These are phyloP conservation scores for Coemansia sp. DNA, from an alignment of 192 early-diverging fungal genomes.

Conservation along the genomic window DNA sequence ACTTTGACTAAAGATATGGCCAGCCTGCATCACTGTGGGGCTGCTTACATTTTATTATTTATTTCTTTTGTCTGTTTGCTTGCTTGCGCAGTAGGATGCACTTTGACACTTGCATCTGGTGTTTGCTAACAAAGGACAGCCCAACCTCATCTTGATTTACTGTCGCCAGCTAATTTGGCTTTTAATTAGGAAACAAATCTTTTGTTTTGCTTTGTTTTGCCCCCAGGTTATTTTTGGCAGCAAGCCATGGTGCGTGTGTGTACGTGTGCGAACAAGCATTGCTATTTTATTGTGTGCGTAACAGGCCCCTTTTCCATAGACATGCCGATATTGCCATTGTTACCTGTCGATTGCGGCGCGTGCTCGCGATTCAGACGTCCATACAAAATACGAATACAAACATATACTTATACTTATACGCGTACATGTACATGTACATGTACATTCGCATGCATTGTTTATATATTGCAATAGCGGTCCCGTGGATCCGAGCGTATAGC, in stretches of 20 bases:
- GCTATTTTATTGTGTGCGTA: neutral
- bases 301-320: too few species aligned
- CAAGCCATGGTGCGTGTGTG: neutral
- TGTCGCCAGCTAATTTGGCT: neutral
- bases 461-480: constrained; percentile 7
- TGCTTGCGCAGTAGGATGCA: neutral
- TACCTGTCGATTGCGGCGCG: neutral
- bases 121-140: neutral
- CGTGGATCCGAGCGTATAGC: constrained; percentile 1
- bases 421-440: too few species aligned
- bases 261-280: neutral
- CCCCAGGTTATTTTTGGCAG: neutral
- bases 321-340: too few species aligned
- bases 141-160: neutral
- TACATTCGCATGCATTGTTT: too few species aligned
- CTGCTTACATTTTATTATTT: neutral
- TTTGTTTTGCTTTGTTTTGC: neutral
- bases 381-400: neutral
- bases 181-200: neutral
- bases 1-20: neutral
- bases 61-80: neutral
- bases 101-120: neutral
- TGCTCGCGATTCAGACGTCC: neutral
- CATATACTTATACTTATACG: too few species aligned
- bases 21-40: neutral